These are phyloP conservation scores for Sanghuangporus baumii DNA, from an alignment of 1,284 basidiomycete genomes.

Conservation along the genomic window DNA sequence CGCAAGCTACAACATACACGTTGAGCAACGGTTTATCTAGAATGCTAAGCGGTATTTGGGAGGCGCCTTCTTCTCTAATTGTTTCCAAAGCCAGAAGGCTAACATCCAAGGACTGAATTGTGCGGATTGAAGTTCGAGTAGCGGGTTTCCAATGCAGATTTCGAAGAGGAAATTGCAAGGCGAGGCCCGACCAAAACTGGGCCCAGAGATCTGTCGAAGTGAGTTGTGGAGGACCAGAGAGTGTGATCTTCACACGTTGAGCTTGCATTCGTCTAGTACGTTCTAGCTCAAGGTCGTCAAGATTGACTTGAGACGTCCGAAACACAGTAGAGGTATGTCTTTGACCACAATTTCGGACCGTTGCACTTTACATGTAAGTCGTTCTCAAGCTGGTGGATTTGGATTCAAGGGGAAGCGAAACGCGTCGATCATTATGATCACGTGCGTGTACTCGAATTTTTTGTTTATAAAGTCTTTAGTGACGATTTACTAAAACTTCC, in stretches of 20 bases:
- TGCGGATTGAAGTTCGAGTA: slow-evolving; percentile 66
- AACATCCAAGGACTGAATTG: slow-evolving; percentile 83
- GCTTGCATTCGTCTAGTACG: slow-evolving; percentile 25
- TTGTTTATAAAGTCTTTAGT: neutral
- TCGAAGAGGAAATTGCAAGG: slow-evolving; percentile 75
- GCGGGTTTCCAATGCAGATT: slow-evolving; percentile 88
- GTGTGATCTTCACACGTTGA: slow-evolving; percentile 55
- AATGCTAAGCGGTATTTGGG: slow-evolving; percentile 73
- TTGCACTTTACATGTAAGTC: no score
- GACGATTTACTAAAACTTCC: neutral
- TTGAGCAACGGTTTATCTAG: slow-evolving; percentile 84
- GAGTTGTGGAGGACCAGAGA: slow-evolving; percentile 56
- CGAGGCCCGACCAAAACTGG: slow-evolving; percentile 60
- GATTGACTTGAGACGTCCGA: no score
- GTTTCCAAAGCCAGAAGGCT: slow-evolving; percentile 67
- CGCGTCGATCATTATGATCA: neutral
- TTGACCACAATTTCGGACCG: no score
- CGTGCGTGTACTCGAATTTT: neutral
- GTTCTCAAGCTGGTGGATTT: no score
- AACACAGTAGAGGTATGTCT: no score
- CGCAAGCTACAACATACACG: slow-evolving; percentile 81
- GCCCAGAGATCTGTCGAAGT: slow-evolving; percentile 65
- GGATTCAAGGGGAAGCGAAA: neutral
- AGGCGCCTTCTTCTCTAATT: slow-evolving; percentile 65
- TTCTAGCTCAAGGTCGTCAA: neutral